Percentiles rank a stretch among this genome's conserved stretches.
Conservation (phyloP, 371 early-diverging fungal species). For the Quaeritorhiza haematococci region DNA sequence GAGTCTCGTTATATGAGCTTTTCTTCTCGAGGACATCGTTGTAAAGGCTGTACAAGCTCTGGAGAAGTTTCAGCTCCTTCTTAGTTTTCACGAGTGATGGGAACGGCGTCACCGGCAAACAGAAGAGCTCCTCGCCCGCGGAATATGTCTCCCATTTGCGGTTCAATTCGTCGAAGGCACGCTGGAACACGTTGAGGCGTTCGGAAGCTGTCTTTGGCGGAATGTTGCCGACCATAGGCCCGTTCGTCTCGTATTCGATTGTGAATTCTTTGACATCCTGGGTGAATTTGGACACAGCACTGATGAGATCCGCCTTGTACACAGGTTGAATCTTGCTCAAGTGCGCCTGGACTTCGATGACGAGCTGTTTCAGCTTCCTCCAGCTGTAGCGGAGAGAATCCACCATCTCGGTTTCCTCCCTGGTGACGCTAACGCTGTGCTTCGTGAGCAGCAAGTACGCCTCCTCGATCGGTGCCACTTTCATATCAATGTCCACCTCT, state of each 20-base stretch:
- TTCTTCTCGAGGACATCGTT: slow-evolving; percentile 56
- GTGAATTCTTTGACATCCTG: slow-evolving; percentile 54
- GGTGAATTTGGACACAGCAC: slow-evolving; percentile 47
- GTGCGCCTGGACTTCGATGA: slow-evolving; percentile 53
- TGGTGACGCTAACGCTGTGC: slow-evolving; percentile 48
- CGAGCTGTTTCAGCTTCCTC: slow-evolving; percentile 57
- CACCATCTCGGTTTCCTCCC: slow-evolving; percentile 62
- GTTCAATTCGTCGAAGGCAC: slow-evolving; percentile 58
- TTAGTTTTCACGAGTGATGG: slow-evolving; percentile 51
- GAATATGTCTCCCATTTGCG: slow-evolving; percentile 62
- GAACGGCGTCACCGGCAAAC: slow-evolving; percentile 56
- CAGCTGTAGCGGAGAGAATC: slow-evolving; percentile 61
- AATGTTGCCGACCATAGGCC: slow-evolving; percentile 57
- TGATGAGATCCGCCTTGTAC: slow-evolving; percentile 53
- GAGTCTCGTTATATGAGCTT: slow-evolving; percentile 46
- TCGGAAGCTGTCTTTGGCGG: slow-evolving; percentile 58
- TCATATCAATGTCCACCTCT: slow-evolving; percentile 63
- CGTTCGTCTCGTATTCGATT: slow-evolving; percentile 52
- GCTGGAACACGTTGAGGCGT: slow-evolving; percentile 55
- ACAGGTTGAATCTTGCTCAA: slow-evolving; percentile 53
- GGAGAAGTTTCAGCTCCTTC: slow-evolving; percentile 56
- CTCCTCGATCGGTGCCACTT: slow-evolving; percentile 58
- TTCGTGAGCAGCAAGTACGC: slow-evolving; percentile 51
- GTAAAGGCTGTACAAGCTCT: slow-evolving; percentile 57
- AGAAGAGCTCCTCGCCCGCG: slow-evolving; percentile 58